These are phyloP conservation scores for Aquilaria sinensis DNA, from an alignment of 345 rosid genomes.

Conservation along the genomic window DNA sequence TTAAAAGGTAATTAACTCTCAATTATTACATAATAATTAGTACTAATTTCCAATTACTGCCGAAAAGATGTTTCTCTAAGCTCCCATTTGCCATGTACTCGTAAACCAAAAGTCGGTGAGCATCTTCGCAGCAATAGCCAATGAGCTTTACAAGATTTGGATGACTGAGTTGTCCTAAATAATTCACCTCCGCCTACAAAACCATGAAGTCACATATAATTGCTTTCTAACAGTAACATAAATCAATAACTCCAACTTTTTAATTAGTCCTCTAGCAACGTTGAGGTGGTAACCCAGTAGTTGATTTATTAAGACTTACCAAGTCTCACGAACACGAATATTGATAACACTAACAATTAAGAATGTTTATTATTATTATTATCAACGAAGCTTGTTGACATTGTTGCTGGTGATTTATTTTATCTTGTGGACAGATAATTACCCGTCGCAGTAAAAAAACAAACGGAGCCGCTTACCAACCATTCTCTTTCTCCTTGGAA, in stretches of 20 bases:
- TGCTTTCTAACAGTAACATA: background rate
- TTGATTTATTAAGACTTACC: too few relatives aligned
- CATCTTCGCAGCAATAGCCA: slow-evolving; percentile 98
- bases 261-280: too few relatives aligned
- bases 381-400: too few relatives aligned
- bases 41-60: slow-evolving; percentile 49
- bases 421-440: too few relatives aligned
- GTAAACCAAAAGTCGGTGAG: slow-evolving; percentile 80
- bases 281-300: too few relatives aligned
- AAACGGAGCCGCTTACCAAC: slow-evolving; percentile 55
- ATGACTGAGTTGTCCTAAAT: slow-evolving; percentile 90
- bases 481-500: slow-evolving; percentile 98
- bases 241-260: too few relatives aligned
- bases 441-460: background rate
- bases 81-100: slow-evolving; percentile 95
- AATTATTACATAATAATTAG: background rate
- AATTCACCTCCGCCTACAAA: slow-evolving; percentile 89
- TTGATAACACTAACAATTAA: too few relatives aligned
- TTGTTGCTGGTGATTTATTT: too few relatives aligned
- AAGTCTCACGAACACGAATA: too few relatives aligned
- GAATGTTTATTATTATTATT: too few relatives aligned
- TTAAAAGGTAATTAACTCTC: background rate
- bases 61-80: slow-evolving; percentile 91
- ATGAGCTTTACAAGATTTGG: slow-evolving; percentile 93
- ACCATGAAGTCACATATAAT: slow-evolving; percentile 7